Evolutionary conservation across 2,329 filamentous ascomycete species (phyloP).

Genomic region (Fusarium algeriense): DNA sequence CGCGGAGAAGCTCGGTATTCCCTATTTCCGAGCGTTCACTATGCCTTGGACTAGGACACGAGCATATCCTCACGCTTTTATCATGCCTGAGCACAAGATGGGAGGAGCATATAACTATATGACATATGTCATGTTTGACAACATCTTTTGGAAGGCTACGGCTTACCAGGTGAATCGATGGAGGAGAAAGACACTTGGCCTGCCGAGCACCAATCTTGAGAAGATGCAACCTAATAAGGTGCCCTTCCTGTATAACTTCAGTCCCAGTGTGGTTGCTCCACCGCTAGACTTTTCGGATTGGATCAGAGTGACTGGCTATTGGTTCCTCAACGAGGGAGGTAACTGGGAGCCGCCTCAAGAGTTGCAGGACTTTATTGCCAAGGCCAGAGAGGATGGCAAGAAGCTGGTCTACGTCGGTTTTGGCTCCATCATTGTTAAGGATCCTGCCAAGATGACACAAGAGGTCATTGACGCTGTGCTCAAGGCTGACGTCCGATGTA

Average conservation of each 20-base stretch:
- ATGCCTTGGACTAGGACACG: conserved; percentile 99
- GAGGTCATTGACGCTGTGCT: conserved; percentile 93
- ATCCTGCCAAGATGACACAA: conserved; percentile 87
- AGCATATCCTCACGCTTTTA: conserved; percentile 96
- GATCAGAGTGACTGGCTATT: conserved; percentile 97
- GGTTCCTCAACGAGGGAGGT: conserved; percentile 87
- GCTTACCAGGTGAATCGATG: conserved; percentile 92
- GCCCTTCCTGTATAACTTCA: conserved; percentile 99
- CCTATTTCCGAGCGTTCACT: conserved; percentile 96
- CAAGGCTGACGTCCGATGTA: conserved; percentile 93
- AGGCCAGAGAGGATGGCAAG: conserved; percentile 83
- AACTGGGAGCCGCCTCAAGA: conserved; percentile 80
- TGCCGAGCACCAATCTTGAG: conserved; percentile 85
- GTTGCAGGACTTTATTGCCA: conserved; percentile 83
- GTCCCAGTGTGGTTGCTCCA: conserved; percentile 90
- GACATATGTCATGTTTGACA: conserved; percentile 96
- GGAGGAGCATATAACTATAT: conserved; percentile 95
- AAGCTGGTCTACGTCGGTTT: conserved; percentile 98
- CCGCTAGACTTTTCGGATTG: conserved; percentile 97
- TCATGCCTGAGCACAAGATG: conserved; percentile 92
- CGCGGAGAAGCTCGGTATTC: conserved; percentile 90
- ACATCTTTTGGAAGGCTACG: conserved; percentile 95
- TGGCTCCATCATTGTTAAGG: conserved; percentile 92
- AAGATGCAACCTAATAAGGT: conserved; percentile 97
- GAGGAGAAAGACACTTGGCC: conserved; percentile 82